phyloP scores from a whole-genome alignment of 1,284 basidiomycete species.

The Cutaneotrichosporon sp. region DNA sequence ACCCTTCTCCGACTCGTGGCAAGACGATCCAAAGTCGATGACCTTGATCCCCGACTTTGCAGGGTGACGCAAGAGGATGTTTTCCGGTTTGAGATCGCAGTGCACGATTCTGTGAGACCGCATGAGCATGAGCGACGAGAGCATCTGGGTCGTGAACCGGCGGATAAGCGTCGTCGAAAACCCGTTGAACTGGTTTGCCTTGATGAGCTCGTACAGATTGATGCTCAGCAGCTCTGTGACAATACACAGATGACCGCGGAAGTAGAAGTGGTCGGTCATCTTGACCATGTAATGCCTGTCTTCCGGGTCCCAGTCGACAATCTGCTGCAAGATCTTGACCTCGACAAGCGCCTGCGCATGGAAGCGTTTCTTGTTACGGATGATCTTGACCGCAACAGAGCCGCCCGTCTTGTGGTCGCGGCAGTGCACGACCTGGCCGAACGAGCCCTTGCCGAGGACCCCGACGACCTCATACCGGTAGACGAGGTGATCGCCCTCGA shows the following conservation, averaged over 20 bases:
- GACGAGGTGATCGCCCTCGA: conserved; percentile 86
- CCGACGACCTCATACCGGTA: conserved; percentile 94
- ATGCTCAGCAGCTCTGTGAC: conserved; percentile 97
- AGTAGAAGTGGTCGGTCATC: conserved; percentile 99
- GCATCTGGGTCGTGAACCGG: conserved; percentile 93
- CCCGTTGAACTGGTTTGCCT: conserved; percentile 95
- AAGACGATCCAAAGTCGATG: conserved; percentile 98
- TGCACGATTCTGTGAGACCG: conserved; percentile 97
- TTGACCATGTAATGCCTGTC: conserved; percentile 96
- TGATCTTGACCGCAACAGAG: conserved; percentile 97
- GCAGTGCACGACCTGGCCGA: conserved; percentile 95
- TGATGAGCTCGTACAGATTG: conserved; percentile 98
- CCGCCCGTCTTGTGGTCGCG: conserved; percentile 95
- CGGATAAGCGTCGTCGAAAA: conserved; percentile 93
- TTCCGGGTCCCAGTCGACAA: conserved; percentile 95
- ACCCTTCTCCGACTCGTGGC: conserved; percentile 99
- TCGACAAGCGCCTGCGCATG: conserved; percentile 98
- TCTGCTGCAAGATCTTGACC: conserved; percentile 94
- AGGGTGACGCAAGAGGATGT: conserved; percentile 89
- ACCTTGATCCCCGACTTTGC: conserved; percentile 96
- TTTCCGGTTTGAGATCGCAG: conserved; percentile 99
- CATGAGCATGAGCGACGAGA: conserved; percentile 85
- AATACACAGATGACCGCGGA: conserved; percentile 95
- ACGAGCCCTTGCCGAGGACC: conserved; percentile 94
- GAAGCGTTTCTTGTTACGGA: conserved; percentile 98